Percentiles rank a stretch among this genome's conserved stretches.
phyloP scores from a whole-genome alignment of 345 rosid species.

The Syzygium aromaticum region DNA sequence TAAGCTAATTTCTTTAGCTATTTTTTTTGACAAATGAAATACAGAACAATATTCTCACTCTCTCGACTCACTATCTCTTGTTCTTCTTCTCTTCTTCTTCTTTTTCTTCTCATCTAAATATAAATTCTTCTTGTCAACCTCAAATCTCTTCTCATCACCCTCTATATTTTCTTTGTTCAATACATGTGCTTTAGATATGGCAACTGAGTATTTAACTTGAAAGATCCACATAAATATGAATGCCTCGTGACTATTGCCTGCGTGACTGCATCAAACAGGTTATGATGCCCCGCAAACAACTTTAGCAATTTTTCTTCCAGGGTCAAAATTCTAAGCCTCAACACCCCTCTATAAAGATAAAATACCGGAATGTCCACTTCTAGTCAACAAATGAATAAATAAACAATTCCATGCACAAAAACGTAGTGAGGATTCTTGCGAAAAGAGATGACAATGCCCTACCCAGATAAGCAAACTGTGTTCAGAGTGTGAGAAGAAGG shows the following conservation, averaged over 20 bases:
- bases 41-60: neutral
- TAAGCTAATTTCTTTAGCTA: neutral
- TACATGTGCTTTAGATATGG: neutral
- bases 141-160: neutral
- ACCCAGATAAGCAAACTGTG: slow-evolving; percentile 94
- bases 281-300: neutral
- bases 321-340: neutral
- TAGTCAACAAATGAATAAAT: neutral
- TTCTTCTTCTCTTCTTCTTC: neutral
- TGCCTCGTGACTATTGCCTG: neutral
- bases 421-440: neutral
- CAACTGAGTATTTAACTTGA: neutral
- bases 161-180: neutral
- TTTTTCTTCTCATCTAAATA: neutral
- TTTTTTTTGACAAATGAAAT: neutral
- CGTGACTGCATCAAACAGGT: neutral
- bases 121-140: neutral
- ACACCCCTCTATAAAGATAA: neutral
- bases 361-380: neutral
- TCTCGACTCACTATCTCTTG: neutral
- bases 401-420: neutral
- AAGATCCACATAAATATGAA: neutral
- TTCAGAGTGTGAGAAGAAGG: slow-evolving; percentile 98
- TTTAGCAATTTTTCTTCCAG: neutral
- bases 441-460: slow-evolving; percentile 12